phyloP scores from a whole-genome alignment of 495 filamentous ascomycete species.

The Barbatosphaeria neglecta region DNA sequence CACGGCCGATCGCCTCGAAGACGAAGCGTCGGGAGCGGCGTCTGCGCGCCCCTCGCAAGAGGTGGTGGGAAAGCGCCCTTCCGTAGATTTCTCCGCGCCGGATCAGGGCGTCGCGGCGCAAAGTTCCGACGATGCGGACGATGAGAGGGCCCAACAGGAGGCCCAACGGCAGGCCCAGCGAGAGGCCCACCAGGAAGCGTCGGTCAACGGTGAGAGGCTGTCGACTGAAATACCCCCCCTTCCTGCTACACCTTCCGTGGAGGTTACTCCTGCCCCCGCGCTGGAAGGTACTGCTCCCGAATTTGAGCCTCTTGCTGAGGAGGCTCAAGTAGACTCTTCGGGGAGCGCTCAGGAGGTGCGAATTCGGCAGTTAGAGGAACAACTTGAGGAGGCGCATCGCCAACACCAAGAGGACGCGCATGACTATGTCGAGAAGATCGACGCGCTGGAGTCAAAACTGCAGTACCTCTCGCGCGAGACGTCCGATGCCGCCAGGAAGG shows the following conservation, averaged over 20 bases:
- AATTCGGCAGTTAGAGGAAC: slow-evolving; percentile 29
- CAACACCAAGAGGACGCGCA: slow-evolving; percentile 72
- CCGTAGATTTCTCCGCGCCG: neutral
- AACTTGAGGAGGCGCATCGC: slow-evolving; percentile 48
- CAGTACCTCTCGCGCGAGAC: slow-evolving; percentile 74
- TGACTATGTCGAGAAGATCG: slow-evolving; percentile 77
- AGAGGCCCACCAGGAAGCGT: too few relatives aligned
- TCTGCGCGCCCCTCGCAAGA: neutral
- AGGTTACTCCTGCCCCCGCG: neutral
- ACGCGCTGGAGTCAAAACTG: slow-evolving; percentile 82
- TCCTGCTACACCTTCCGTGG: neutral
- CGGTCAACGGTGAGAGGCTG: slow-evolving; percentile 17
- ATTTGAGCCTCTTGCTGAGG: neutral
- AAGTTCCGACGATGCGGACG: neutral
- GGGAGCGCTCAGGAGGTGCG: neutral
- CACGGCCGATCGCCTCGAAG: neutral
- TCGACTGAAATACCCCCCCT: neutral
- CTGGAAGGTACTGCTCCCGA: neutral
- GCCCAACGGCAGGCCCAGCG: neutral
- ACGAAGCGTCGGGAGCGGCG: neutral
- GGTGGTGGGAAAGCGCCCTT: neutral
- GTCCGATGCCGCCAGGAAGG: slow-evolving; percentile 55
- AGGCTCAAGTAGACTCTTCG: neutral
- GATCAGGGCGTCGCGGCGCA: neutral
- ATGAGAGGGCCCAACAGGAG: neutral